Evolutionary conservation across 371 early-diverging fungal species (phyloP).

Genomic region (Syncephalis fuscata): DNA sequence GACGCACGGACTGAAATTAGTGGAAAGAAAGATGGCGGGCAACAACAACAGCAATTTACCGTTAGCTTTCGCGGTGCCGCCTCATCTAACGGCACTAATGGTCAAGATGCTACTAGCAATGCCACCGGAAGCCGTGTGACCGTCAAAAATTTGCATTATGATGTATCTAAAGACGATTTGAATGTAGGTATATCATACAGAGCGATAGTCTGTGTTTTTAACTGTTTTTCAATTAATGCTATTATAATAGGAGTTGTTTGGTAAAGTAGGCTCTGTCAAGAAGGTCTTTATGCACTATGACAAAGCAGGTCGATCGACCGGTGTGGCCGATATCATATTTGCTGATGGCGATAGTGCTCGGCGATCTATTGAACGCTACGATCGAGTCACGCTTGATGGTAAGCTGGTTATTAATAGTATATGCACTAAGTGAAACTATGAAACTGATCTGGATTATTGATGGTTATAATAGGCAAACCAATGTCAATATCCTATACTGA

Average conservation of each 20-base stretch:
- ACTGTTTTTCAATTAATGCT: neutral
- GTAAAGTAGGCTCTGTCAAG: slow-evolving; percentile 26
- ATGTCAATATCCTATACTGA: neutral
- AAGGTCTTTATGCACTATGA: slow-evolving; percentile 32
- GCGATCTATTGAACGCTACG: slow-evolving; percentile 27
- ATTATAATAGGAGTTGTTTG: slow-evolving; percentile 25
- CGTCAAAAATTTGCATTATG: slow-evolving; percentile 41
- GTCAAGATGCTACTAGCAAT: neutral
- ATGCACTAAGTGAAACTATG: neutral
- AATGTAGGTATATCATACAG: slow-evolving; percentile 17
- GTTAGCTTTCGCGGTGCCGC: too few species aligned
- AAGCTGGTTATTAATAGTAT: slow-evolving; percentile 1
- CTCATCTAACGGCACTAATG: neutral
- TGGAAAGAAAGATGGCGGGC: neutral
- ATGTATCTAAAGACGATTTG: slow-evolving; percentile 46
- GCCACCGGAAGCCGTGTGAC: slow-evolving; percentile 5
- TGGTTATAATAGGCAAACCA: neutral
- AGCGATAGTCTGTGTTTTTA: neutral
- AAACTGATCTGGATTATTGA: too few species aligned
- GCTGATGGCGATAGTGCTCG: slow-evolving; percentile 25
- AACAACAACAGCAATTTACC: neutral
- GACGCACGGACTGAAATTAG: neutral
- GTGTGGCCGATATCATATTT: slow-evolving; percentile 40
- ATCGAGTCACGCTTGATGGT: slow-evolving; percentile 45
- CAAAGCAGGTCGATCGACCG: slow-evolving; percentile 38